Evolutionary conservation across 371 early-diverging fungal species (phyloP), one percentile per base, ranked within the genome.

Genomic region (Rhizomucor miehei): DNA sequence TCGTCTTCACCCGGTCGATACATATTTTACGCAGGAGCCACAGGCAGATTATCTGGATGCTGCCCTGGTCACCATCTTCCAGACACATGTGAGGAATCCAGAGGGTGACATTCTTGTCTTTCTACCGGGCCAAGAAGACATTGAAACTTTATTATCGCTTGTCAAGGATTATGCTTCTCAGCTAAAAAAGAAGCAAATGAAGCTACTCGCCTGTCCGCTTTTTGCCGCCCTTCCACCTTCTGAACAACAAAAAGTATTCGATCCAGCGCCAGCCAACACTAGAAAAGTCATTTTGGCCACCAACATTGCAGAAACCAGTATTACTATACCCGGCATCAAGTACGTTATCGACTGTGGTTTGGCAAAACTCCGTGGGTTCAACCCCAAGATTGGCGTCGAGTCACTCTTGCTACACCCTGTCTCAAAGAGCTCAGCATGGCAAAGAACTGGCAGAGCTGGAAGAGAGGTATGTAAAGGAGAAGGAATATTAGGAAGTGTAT

Each of bases 331-430:
- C 57, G 95, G 97, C 36, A 92, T 99, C 49, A 92, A 90, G 19
- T 99, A 98, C 75, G 99, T 99, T 38, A 87, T 99, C 36, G 99
- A 99, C 64, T 93, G 94, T 38, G 99, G 99, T 0, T 87, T 98
- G 54, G 84, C 96, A 8, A 99, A 99, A 67, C 89, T 95, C 60
- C 97, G 95, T 73, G 95, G 93, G 20, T 94, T 92, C 71, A 95
- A 97, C 70, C 95, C 98, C 37, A 87, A 94, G 35, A 86, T 95
- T 45, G 90, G 94, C 36, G 88, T 94, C 39, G 98, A 98, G 63
- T 86, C 91, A 8, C 75, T 99, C 34, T 72, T 89, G 39, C 85
- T 95, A 0, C 83, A 88, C 48, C 93, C 93, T 14, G 90, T 98
- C 21, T 93, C 95, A 23, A 92, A 97, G 64, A 90, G 95, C 23